Evolutionary conservation across 2,329 filamentous ascomycete species (phyloP), one percentile per base, ranked within the genome.

Genomic region (Elsinoe batatas): DNA sequence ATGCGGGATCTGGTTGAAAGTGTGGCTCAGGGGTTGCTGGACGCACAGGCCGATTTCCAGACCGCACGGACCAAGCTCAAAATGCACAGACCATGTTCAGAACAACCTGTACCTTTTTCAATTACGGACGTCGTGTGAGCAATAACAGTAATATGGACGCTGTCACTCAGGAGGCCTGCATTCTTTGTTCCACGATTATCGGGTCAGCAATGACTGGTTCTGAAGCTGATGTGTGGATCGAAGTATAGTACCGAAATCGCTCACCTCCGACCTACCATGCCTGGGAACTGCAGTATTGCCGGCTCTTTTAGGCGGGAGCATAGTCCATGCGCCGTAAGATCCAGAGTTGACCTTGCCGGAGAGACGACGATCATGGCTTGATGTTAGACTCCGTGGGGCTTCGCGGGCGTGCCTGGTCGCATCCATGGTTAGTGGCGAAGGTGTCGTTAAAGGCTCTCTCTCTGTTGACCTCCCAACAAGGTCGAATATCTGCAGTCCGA

Each of bases 371-470:
- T n/a, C 26, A 10, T 35, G 18, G 12, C 13, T 26, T 49, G 7
- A 26, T 49, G 44, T 49, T 49, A 49, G 44, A 49, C 18, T 26
- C 44, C 26, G 44, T 49, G 44, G 44, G 44, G 44, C 44, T 35
- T 49, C 17, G 15, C 44, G 44, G 44, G 26, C 18, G 44, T 49
- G 17, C 44, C 44, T 49, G 26, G 15, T 15, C 7, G 2, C 12
- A 49, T 33, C 44, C 44, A 33, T 20, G 44, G 44, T 49, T 49
- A 8, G 44, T 33, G 30, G 26, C 44, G 30, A 13, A 11, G 44
- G 26, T 3, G 26, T 18, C 17, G 30, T 2, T n/a, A 17, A 33
- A 49, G 15, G 44, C 3, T n/a, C 26, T 30, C 26, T 8, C 38
- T 42, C 38, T 42, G 38, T 42, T 42, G 38, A 42, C 38, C 38